Conservation (phyloP, 345 rosid genomes). For the Euphorbia pulcherrima region DNA sequence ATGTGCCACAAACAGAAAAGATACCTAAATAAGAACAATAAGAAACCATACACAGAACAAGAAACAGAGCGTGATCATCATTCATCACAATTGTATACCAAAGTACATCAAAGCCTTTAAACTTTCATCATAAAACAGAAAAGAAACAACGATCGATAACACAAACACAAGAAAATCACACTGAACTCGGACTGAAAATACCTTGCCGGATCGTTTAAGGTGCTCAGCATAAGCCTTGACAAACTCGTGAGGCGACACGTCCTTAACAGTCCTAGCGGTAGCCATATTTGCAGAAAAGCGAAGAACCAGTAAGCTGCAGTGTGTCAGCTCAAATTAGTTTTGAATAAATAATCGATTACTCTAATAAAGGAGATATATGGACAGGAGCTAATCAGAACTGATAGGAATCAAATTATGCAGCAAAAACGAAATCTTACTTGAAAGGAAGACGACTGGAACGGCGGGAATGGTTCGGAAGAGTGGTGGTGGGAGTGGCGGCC, state of each 20-base stretch:
- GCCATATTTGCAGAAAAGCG: conserved; percentile 18
- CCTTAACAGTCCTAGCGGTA: conserved; percentile 54
- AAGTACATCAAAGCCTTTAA: not conserved
- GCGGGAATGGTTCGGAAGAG: not conserved
- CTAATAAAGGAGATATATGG: no score
- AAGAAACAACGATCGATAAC: not conserved
- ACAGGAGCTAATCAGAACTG: not conserved
- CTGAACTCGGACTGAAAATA: not conserved
- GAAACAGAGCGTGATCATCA: no score
- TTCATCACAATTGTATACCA: not conserved
- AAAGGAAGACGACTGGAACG: not conserved
- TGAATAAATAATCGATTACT: no score
- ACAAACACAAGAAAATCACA: not conserved
- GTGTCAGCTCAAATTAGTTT: not conserved
- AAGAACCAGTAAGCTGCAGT: not conserved
- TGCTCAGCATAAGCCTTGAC: conserved; percentile 77
- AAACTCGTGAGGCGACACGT: conserved; percentile 81
- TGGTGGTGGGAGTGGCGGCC: not conserved
- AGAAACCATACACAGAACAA: not conserved
- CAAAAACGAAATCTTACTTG: not conserved
- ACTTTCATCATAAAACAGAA: not conserved
- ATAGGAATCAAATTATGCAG: no score
- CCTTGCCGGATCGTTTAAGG: conserved; percentile 93
- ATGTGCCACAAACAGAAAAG: not conserved
- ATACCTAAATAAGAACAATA: not conserved